phyloP scores from a whole-genome alignment of 176 grass and related monocot genomes.

The Bonia amplexicaulis region DNA sequence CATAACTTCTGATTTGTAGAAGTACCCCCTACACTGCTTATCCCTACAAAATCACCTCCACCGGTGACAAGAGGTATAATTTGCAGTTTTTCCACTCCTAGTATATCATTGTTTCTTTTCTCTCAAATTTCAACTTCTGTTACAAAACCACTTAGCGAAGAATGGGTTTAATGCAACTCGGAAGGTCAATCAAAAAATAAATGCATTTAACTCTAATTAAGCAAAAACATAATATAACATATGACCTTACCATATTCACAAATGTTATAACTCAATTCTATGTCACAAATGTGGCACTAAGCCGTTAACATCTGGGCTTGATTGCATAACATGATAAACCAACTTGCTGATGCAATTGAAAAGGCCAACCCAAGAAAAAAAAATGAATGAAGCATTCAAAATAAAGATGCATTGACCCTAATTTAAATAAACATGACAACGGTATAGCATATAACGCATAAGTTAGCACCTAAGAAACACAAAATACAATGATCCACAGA shows the following conservation, averaged over 20 bases:
- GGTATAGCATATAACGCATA: conserved; percentile 35
- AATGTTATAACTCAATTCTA: background rate
- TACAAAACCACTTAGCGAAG: background rate
- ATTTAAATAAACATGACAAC: conserved; percentile 23
- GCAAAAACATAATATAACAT: background rate
- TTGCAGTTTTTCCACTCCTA: background rate
- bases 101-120: background rate
- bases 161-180: background rate
- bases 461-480: conserved; percentile 44
- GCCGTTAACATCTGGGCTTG: background rate
- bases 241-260: background rate
- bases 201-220: background rate
- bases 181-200: background rate
- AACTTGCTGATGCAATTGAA: background rate
- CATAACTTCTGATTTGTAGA: background rate
- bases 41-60: background rate
- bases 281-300: background rate
- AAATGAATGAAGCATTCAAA: background rate
- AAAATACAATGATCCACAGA: conserved; percentile 24
- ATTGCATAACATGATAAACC: background rate
- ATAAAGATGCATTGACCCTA: background rate
- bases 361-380: background rate
- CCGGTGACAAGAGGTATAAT: background rate
- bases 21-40: background rate
- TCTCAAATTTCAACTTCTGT: background rate